Percentiles rank a stretch among this genome's conserved stretches.
phyloP scores from a whole-genome alignment of 1,139 yeast species.

The Blastobotrys persicus region DNA sequence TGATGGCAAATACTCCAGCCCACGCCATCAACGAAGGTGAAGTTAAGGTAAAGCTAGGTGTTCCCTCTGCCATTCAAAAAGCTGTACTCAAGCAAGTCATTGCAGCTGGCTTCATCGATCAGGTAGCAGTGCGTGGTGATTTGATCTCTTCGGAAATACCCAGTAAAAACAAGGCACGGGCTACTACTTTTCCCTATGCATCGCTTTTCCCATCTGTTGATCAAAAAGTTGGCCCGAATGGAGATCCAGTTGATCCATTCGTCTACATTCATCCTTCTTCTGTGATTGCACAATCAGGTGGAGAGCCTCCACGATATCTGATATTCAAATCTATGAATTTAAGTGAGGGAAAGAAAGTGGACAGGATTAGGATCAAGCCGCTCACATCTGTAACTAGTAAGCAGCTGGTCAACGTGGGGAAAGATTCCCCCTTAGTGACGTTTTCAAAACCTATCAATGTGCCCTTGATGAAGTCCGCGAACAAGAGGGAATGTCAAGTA shows the following conservation, averaged over 20 bases:
- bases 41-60: slow-evolving; percentile 56
- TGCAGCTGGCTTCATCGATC: slow-evolving; percentile 90
- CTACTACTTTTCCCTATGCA: slow-evolving; percentile 68
- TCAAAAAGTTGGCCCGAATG: slow-evolving; percentile 23
- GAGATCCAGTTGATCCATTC: slow-evolving; percentile 47
- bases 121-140: slow-evolving; percentile 83
- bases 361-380: slow-evolving; percentile 58
- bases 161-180: slow-evolving; percentile 44
- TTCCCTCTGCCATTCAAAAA: slow-evolving; percentile 69
- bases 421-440: slow-evolving; percentile 65
- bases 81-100: slow-evolving; percentile 86
- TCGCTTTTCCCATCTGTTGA: slow-evolving; percentile 56
- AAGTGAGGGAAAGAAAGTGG: slow-evolving; percentile 28
- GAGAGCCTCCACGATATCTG: slow-evolving; percentile 70
- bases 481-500: slow-evolving; percentile 76
- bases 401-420: slow-evolving; percentile 76
- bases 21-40: slow-evolving; percentile 47
- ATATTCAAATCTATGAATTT: slow-evolving; percentile 63
- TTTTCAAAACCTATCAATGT: slow-evolving; percentile 91
- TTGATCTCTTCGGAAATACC: slow-evolving; percentile 55
- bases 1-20: slow-evolving; percentile 58
- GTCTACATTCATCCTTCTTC: slow-evolving; percentile 80
- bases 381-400: slow-evolving; percentile 73
- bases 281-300: slow-evolving; percentile 54
- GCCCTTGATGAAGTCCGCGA: slow-evolving; percentile 63